Base-by-base conservation (phyloP, 2,329 filamentous ascomycete genomes). In the Sporothrix protearum region DNA sequence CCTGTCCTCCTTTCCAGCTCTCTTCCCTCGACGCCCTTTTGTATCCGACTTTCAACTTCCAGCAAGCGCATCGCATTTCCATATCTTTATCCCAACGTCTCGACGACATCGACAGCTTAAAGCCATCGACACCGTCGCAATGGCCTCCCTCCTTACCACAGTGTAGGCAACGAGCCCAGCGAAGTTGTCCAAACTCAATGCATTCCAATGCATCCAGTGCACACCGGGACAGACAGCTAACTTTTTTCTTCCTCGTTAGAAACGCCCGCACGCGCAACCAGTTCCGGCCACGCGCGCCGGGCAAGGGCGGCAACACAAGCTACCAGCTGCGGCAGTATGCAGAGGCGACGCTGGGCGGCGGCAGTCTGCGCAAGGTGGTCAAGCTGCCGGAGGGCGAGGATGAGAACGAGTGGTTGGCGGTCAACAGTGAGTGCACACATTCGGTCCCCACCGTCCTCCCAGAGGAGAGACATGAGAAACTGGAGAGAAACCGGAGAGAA, bases 271-370 rank as follows among this genome's bases (percentile, higher is more conserved):
- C 92, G 76, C 90, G 92, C 81, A 94, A 92, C 78, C 92, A 96
- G 76, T 98, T 98, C 85, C 93, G 94, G 79, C 93, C 95, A 49
- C 92, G 94, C 78, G 91, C 91, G 74, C 84, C 90, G 57, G 91
- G 91, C 78, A 96, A 96, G 81, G 94, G 94, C 72, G 96, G 93
- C 70, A 92, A 89, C 77, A 96, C 86, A 33, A 88, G 85, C 80
- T 97, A 97, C 84, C 96, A 98, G 82, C 86, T 99, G 76, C 91
- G 96, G 81, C 96, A 99, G 81, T 99, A 98, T 86, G 96, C 96
- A 69, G 96, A 99, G 81, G 96, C 96, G 61, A 99, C 96, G 12
- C 86, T 99, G 49, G 96, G 96, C 47, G 96, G 93, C 76, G 96
- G 96, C 66, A 97, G 94, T 82, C 83, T 99, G 82, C 89, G 94